A percentile compares a stretch with the other conserved stretches of the same genome.
phyloP scores from a whole-genome alignment of 192 early-diverging fungal genomes.

The Coemansia sp. region DNA sequence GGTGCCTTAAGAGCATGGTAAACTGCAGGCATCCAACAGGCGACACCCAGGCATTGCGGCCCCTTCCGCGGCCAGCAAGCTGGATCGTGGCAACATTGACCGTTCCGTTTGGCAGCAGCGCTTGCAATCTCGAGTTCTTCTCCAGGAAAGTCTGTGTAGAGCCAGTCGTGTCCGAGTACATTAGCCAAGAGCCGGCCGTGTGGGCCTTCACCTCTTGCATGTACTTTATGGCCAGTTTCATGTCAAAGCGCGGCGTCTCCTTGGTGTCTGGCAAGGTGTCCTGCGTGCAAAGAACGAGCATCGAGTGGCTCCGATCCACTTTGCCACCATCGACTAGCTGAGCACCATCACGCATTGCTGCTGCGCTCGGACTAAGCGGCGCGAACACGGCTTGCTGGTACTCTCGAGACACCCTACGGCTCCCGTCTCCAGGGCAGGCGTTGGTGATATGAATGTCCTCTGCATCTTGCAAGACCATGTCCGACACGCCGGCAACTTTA shows the following conservation, averaged over 20 bases:
- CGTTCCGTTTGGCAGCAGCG: slow-evolving; percentile 71
- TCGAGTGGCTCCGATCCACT: slow-evolving; percentile 35
- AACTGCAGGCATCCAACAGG: slow-evolving; percentile 88
- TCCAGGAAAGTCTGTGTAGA: slow-evolving; percentile 96
- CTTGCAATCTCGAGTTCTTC: slow-evolving; percentile 72
- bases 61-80: slow-evolving; percentile 84
- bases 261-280: slow-evolving; percentile 39
- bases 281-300: slow-evolving; percentile 51
- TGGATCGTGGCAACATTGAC: slow-evolving; percentile 81
- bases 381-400: slow-evolving; percentile 29
- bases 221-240: slow-evolving; percentile 53
- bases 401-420: slow-evolving; percentile 26
- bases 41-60: slow-evolving; percentile 94
- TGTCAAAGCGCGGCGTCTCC: slow-evolving; percentile 62
- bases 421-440: slow-evolving; percentile 11
- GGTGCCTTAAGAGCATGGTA: slow-evolving; percentile 75
- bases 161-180: slow-evolving; percentile 74
- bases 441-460: slow-evolving; percentile 46
- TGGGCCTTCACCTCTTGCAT: slow-evolving; percentile 51
- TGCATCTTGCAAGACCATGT: slow-evolving; percentile 32
- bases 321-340: neutral
- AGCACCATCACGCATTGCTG: neutral
- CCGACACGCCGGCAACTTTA: slow-evolving; percentile 8
- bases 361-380: slow-evolving; percentile 1
- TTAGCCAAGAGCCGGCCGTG: slow-evolving; percentile 67